Base-by-base conservation (phyloP, 2,329 filamentous ascomycete species). In the Huntiella bhutanensis region DNA sequence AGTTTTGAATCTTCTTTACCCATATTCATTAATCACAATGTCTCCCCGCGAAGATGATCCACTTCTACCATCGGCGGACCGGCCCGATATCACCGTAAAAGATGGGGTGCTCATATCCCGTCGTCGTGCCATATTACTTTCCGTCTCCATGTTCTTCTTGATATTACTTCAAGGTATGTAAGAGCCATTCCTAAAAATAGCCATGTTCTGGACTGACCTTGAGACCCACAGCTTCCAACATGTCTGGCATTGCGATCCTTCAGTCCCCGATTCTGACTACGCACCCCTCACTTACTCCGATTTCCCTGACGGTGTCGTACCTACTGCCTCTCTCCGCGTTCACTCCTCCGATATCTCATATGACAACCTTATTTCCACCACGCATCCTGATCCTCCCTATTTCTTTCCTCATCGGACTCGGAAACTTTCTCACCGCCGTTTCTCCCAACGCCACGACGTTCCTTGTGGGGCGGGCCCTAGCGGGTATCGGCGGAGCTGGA, bases 231-330 rank as follows among this genome's bases (percentile, higher is more conserved):
- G 69, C 70, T 4, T 64, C 72, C 51, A 91, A 91, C 56, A 83
- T 87, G 62, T 83, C 78, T 10, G 77, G 84, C 53, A 77, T 92
- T 57, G 82, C 82, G 4, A 87, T 85, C 47, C 82, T 80, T 1
- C 84, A 91, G 61, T 82, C 78, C 5, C 68, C 68, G 43, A 77
- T 76, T 33, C 81, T 75, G 59, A 92, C 83, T 83, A 28, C 22
- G 22, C 22, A 28, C 22, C 22, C 22, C 22, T 28, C 22, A 7
- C 22, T 28, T 28, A 28, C 22, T 3, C 22, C 22, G 22, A 28
- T 28, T 7, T 7, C 22, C 22, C 85, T 91, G 57, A 85, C 80
- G 5, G 83, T 80, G 32, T 69, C 79, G 2, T 92, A 84, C 57
- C 67, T 91, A 41, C 68, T 73, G 51, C 58, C 64, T 53, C 67